Conservation (phyloP, 1,139 yeast genomes). For the Yamadazyma taylorii region DNA sequence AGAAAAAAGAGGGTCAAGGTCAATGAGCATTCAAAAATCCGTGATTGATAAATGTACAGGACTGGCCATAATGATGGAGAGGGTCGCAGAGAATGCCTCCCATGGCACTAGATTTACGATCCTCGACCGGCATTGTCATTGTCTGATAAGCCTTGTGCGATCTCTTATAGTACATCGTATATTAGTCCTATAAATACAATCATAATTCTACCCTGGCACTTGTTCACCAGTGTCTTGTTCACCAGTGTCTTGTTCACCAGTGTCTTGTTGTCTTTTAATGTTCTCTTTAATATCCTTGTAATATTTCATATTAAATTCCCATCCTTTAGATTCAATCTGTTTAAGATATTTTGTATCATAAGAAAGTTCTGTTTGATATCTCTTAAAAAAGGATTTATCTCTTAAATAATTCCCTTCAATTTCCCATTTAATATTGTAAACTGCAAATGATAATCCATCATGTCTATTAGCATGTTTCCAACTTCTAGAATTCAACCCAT, state of each 20-base stretch:
- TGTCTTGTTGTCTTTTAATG: too few relatives aligned
- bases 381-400: conserved; percentile 31
- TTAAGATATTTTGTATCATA: conserved; percentile 25
- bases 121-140: too few relatives aligned
- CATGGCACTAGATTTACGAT: too few relatives aligned
- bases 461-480: conserved; percentile 61
- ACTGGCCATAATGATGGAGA: too few relatives aligned
- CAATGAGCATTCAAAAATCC: too few relatives aligned
- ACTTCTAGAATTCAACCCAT: conserved; percentile 70
- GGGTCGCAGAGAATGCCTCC: too few relatives aligned
- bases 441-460: conserved; percentile 66
- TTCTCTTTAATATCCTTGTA: conserved; percentile 29
- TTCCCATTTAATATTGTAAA: conserved; percentile 58
- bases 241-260: background rate
- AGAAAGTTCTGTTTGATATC: conserved; percentile 27
- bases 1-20: too few relatives aligned
- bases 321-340: conserved; percentile 24
- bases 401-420: conserved; percentile 29
- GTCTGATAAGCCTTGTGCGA: too few relatives aligned
- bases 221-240: conserved; percentile 2
- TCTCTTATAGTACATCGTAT: too few relatives aligned
- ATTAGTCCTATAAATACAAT: too few relatives aligned
- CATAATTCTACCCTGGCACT: too few relatives aligned
- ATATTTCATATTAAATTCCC: conserved; percentile 32
- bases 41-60: background rate